These are phyloP conservation scores for Macrocybe sp. DNA, from an alignment of 1,284 basidiomycete species.

Conservation along the genomic window DNA sequence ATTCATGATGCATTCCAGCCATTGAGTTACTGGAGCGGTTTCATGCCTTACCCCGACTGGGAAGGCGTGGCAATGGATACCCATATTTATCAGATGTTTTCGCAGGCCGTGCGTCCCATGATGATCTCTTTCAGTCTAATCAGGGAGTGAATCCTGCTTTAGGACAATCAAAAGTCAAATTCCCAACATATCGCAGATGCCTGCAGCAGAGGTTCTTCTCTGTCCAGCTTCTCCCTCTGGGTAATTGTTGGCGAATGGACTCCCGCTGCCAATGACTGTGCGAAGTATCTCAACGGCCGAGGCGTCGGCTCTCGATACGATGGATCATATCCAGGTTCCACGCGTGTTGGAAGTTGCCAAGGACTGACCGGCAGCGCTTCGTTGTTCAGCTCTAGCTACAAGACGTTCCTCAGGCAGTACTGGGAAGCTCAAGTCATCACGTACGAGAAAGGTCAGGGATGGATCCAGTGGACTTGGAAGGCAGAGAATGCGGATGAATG, in stretches of 20 bases:
- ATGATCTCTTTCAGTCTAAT: not conserved
- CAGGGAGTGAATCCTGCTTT: not conserved
- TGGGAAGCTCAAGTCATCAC: slow-evolving; percentile 82
- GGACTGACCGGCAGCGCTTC: slow-evolving; percentile 69
- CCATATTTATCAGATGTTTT: slow-evolving; percentile 82
- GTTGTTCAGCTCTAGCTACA: slow-evolving; percentile 75
- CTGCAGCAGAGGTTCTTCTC: slow-evolving; percentile 44
- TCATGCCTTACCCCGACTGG: slow-evolving; percentile 53
- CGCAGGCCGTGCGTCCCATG: slow-evolving; percentile 38
- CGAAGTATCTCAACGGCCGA: slow-evolving; percentile 71
- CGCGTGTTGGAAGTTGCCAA: slow-evolving; percentile 66
- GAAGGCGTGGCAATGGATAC: slow-evolving; percentile 80
- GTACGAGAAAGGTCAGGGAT: slow-evolving; percentile 61
- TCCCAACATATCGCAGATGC: slow-evolving; percentile 63
- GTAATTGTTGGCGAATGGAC: slow-evolving; percentile 84
- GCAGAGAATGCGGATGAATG: slow-evolving; percentile 71
- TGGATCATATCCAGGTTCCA: slow-evolving; percentile 66
- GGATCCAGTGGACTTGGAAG: slow-evolving; percentile 75
- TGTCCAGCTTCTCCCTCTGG: slow-evolving; percentile 63
- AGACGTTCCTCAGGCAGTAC: slow-evolving; percentile 75
- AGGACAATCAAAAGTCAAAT: slow-evolving; percentile 51
- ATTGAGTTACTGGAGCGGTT: slow-evolving; percentile 69
- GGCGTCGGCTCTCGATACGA: slow-evolving; percentile 76
- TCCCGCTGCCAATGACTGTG: slow-evolving; percentile 82
- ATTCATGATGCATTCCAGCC: slow-evolving; percentile 85